Evolutionary conservation across 495 filamentous ascomycete genomes (phyloP).

Genomic region (Trichoderma asperelloides): DNA sequence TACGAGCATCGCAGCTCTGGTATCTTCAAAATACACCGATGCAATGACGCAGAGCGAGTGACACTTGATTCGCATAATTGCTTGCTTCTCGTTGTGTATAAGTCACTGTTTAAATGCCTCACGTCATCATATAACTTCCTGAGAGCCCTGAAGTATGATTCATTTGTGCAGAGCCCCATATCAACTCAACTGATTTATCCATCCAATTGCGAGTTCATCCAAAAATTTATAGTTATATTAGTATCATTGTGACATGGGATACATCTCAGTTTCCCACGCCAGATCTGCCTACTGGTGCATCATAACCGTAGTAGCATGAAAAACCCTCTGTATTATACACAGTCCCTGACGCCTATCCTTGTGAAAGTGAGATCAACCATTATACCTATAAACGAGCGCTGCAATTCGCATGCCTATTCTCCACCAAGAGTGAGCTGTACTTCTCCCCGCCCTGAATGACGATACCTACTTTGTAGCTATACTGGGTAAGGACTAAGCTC

Average conservation of each 20-base stretch:
- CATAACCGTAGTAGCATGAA: background rate
- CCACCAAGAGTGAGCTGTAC: background rate
- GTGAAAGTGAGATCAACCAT: background rate
- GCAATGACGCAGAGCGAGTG: background rate
- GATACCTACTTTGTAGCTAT: background rate
- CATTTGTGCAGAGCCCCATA: background rate
- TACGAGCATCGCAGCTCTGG: background rate
- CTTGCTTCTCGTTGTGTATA: too few relatives aligned
- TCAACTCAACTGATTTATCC: background rate
- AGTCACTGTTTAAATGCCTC: too few relatives aligned
- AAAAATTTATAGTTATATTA: background rate
- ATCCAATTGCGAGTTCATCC: background rate
- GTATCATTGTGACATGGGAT: background rate
- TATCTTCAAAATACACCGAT: background rate
- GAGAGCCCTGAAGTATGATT: too few relatives aligned
- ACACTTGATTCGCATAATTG: background rate
- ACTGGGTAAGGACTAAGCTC: background rate
- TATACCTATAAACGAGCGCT: background rate
- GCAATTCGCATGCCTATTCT: background rate
- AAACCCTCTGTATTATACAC: background rate
- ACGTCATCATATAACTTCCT: too few relatives aligned
- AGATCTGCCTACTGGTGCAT: background rate
- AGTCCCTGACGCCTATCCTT: conserved; percentile 5
- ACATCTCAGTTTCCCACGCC: background rate
- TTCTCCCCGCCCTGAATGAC: background rate